Evolutionary conservation across 306 rosid species (phyloP).

Genomic region (Astragalus glycyphyllos): DNA sequence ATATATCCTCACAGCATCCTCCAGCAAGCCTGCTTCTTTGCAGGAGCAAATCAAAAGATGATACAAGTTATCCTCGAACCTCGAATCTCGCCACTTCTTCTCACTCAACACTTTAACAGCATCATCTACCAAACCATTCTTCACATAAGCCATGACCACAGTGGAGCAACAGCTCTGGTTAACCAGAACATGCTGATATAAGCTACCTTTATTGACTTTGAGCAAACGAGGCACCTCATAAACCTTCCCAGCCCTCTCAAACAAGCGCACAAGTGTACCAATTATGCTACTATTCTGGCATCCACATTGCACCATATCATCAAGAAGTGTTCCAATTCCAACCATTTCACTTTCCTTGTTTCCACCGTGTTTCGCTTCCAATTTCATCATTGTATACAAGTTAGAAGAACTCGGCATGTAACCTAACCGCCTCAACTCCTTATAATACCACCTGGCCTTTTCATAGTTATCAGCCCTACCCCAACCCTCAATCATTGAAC

Average conservation of each 20-base stretch:
- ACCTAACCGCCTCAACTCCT: conserved; percentile 64
- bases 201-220: conserved; percentile 45
- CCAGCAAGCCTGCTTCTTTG: conserved; percentile 72
- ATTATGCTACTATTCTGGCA: conserved; percentile 75
- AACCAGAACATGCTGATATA: conserved; percentile 67
- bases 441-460: conserved; percentile 60
- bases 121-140: conserved; percentile 72
- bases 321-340: conserved; percentile 46
- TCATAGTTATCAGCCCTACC: conserved; percentile 74
- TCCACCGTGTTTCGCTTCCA: conserved; percentile 74
- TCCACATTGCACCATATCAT: conserved; percentile 73
- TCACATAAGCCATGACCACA: conserved; percentile 85
- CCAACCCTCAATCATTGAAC: conserved; percentile 98
- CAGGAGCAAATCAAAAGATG: conserved; percentile 89
- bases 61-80: conserved; percentile 77
- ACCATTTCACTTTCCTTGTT: conserved; percentile 65
- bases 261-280: conserved; percentile 71
- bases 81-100: conserved; percentile 73
- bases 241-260: conserved; percentile 72
- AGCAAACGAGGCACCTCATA: conserved; percentile 67
- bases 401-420: conserved; percentile 79
- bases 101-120: conserved; percentile 67
- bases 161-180: conserved; percentile 84
- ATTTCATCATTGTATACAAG: conserved; percentile 71
- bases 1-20: conserved; percentile 74